Base-by-base conservation (phyloP, 805 yeast genomes). In the Danielia oregonensis region DNA sequence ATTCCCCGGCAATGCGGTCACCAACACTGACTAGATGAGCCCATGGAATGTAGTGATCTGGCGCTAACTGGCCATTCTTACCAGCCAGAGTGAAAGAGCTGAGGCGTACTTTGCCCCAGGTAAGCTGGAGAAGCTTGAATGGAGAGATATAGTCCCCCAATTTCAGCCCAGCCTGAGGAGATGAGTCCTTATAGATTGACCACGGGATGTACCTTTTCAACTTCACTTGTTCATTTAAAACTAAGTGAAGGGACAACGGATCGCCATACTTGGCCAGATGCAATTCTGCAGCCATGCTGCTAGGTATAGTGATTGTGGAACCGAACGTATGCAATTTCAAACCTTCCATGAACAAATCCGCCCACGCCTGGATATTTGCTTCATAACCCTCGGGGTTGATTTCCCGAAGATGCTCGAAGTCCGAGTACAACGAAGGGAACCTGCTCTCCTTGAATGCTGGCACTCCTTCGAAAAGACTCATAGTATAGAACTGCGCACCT, bases 311-410 rank as follows among this genome's bases (percentile, higher is more conserved):
- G 23, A 66, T 30, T 14, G 40, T 31, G 13, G 49, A 39, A 11
- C 25, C 27, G 32, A 46, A 46, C 2, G 37, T 40, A 27, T 39
- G 43, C 7, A 15, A 11, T 12, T 19, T 27, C 13, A 46, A 36
- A 17, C 43, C 36, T 6, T 47, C 24, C 13, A 40, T 39, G 21
- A 61, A 42, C 17, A 63, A 31, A 5, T 48, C 47, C 9, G 17
- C 26, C 72, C 72, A 67, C 2, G 72, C 70, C 2, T 46, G 44
- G n/a, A 65, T 40, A 35, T 67, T 67, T 17, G 72, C 72, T 7
- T 63, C 63, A 36, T 44, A 67, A 2, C 72, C 72, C 33, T 66
- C 72, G 0, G 66, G 65, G 45, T 67, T 67, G 34, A 63, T 40
- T 6, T 51, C 52, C 31, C 54, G 52, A 9, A 53, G 51, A 5